These are phyloP conservation scores for Huntiella decipiens DNA, from an alignment of 2,329 filamentous ascomycete genomes.

Conservation along the genomic window DNA sequence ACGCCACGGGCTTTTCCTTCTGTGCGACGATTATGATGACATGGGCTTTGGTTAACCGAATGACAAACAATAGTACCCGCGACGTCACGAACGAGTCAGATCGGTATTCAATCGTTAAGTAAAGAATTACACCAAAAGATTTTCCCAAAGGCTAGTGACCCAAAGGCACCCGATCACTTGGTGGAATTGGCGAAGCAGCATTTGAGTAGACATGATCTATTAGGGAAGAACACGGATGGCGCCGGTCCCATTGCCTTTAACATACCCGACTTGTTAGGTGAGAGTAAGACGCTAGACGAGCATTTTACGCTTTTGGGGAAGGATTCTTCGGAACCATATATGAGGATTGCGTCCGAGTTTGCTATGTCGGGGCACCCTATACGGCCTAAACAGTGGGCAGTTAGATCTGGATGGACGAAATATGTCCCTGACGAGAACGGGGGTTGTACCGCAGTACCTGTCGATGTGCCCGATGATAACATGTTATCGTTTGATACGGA, in stretches of 20 bases:
- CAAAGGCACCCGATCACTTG: conserved; percentile 38
- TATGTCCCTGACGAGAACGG: conserved; percentile 57
- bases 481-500: conserved; percentile 91
- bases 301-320: conserved; percentile 80
- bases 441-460: conserved; percentile 28
- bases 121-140: conserved; percentile 64
- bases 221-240: conserved; percentile 76
- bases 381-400: conserved; percentile 53
- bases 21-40: no score
- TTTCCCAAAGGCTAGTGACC: conserved; percentile 44
- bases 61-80: conserved; percentile 23
- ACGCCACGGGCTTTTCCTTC: no score
- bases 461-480: conserved; percentile 59
- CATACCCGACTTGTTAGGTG: conserved; percentile 58
- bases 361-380: conserved; percentile 39
- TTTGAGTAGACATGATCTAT: conserved; percentile 63
- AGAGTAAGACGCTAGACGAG: conserved; percentile 54
- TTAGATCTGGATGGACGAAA: conserved; percentile 80
- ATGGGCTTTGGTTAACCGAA: no score
- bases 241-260: conserved; percentile 65
- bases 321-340: conserved; percentile 71
- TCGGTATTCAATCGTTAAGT: conserved; percentile 88
- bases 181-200: conserved; percentile 69
- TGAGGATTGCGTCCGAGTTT: conserved; percentile 58
- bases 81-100: conserved; percentile 65